Evolutionary conservation across 2,329 filamentous ascomycete genomes (phyloP).

Genomic region (Coniochaeta sp.): DNA sequence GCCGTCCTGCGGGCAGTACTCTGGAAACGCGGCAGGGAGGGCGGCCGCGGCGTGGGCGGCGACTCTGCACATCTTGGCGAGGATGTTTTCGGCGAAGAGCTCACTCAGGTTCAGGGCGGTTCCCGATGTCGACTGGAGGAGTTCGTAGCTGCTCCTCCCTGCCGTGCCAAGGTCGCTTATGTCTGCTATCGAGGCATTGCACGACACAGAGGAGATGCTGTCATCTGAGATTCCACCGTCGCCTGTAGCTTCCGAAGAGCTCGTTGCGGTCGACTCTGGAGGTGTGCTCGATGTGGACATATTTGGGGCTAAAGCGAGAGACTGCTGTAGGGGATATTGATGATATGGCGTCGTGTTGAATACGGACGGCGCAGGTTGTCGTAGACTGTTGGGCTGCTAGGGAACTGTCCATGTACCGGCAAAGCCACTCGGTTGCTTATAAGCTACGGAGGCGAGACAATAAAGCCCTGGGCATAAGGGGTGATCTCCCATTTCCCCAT

Average conservation of each 20-base stretch:
- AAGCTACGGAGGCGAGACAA: too few relatives aligned
- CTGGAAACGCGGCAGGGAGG: neutral
- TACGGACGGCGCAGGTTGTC: neutral
- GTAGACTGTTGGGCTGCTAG: neutral
- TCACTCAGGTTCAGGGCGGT: neutral
- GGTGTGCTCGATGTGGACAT: neutral
- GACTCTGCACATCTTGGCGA: slow-evolving; percentile 8
- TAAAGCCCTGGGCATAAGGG: too few relatives aligned
- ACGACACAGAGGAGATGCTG: neutral
- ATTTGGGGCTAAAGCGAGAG: neutral
- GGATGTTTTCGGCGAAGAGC: slow-evolving; percentile 6
- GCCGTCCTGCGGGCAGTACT: slow-evolving; percentile 6
- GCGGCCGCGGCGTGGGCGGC: slow-evolving; percentile 1
- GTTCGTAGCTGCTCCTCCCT: neutral
- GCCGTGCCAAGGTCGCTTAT: neutral
- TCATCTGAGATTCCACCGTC: neutral
- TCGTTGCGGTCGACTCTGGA: neutral
- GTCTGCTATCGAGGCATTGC: neutral
- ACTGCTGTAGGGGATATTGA: neutral
- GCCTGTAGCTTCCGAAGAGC: neutral
- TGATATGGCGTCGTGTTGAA: neutral
- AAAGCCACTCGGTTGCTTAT: too few relatives aligned
- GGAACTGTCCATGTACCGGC: too few relatives aligned
- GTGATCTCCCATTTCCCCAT: too few relatives aligned
- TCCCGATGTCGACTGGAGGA: neutral